phyloP scores from a whole-genome alignment of 1,139 yeast species.

The Blastobotrys raffinosifermentans region DNA sequence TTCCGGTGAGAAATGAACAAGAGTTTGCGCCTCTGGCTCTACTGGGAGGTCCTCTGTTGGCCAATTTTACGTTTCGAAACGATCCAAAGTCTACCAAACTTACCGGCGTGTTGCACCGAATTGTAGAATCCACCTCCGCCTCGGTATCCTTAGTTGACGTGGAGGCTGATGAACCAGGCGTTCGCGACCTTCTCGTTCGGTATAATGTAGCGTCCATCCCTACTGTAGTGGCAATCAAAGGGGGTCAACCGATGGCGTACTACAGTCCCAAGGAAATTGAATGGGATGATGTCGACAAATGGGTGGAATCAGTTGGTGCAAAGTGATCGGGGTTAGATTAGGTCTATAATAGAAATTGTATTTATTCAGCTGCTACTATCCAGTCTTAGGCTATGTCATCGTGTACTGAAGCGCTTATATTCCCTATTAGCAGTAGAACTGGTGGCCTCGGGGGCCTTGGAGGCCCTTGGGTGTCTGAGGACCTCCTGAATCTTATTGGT shows the following conservation, averaged over 20 bases:
- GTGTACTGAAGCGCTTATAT: too few relatives aligned
- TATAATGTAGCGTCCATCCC: constrained; percentile 61
- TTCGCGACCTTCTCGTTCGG: constrained; percentile 51
- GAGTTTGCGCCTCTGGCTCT: constrained; percentile 55
- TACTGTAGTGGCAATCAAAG: constrained; percentile 57
- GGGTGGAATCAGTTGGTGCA: constrained; percentile 47
- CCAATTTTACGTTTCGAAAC: constrained; percentile 69
- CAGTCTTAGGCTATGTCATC: too few relatives aligned
- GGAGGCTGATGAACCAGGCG: constrained; percentile 60
- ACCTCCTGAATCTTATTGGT: too few relatives aligned
- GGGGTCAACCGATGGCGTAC: constrained; percentile 56
- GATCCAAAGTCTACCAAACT: constrained; percentile 57
- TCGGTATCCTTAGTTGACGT: constrained; percentile 59
- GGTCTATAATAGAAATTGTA: too few relatives aligned
- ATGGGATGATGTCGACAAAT: constrained; percentile 48
- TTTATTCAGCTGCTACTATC: too few relatives aligned
- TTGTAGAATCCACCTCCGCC: constrained; percentile 28
- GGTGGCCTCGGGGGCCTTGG: too few relatives aligned
- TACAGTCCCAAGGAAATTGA: constrained; percentile 46
- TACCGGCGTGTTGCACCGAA: constrained; percentile 55
- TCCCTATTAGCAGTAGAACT: too few relatives aligned
- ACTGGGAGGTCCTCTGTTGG: constrained; percentile 51
- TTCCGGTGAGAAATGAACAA: constrained; percentile 38
- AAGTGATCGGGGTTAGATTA: constrained; percentile 2
- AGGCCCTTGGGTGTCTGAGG: too few relatives aligned